Conservation (phyloP, 2,329 filamentous ascomycete species). For the Neofusicoccum umdonicola region DNA sequence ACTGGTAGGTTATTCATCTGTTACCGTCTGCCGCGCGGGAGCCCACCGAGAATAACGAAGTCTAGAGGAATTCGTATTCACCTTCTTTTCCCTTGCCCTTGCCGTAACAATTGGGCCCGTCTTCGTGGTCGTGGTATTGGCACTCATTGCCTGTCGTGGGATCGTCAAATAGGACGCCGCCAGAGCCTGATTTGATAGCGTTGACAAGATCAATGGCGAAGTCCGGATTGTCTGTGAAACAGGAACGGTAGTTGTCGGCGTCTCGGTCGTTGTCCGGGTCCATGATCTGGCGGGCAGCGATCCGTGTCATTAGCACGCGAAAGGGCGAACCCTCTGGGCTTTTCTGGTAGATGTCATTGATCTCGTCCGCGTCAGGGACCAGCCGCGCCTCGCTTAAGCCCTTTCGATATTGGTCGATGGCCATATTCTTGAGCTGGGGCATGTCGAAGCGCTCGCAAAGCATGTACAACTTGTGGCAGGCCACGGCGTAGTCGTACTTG, state of each 20-base stretch:
- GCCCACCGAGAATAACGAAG: neutral
- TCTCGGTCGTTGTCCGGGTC: constrained; percentile 51
- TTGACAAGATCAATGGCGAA: constrained; percentile 56
- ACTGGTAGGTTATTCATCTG: constrained; percentile 17
- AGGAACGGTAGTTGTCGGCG: constrained; percentile 49
- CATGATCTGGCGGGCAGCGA: constrained; percentile 59
- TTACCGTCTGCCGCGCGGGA: constrained; percentile 1
- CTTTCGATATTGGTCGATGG: constrained; percentile 55
- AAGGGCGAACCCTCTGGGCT: constrained; percentile 48
- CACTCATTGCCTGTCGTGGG: constrained; percentile 48
- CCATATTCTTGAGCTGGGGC: constrained; percentile 51
- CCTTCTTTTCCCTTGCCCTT: constrained; percentile 38
- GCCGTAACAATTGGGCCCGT: constrained; percentile 40
- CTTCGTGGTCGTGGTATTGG: constrained; percentile 52
- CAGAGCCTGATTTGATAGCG: constrained; percentile 49
- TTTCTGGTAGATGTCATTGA: constrained; percentile 52
- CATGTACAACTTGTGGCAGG: constrained; percentile 53
- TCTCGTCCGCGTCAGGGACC: constrained; percentile 55
- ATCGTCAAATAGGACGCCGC: constrained; percentile 52
- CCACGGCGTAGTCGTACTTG: constrained; percentile 55
- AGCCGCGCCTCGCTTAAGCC: constrained; percentile 50
- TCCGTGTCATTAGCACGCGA: constrained; percentile 50
- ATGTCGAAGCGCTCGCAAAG: constrained; percentile 53
- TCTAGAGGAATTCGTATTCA: constrained; percentile 26
- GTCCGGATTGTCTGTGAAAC: constrained; percentile 49